A percentile compares a stretch with the other conserved stretches of the same genome.
Evolutionary conservation across 371 early-diverging fungal genomes (phyloP).

Genomic region (Conidiobolus incongruus): DNA sequence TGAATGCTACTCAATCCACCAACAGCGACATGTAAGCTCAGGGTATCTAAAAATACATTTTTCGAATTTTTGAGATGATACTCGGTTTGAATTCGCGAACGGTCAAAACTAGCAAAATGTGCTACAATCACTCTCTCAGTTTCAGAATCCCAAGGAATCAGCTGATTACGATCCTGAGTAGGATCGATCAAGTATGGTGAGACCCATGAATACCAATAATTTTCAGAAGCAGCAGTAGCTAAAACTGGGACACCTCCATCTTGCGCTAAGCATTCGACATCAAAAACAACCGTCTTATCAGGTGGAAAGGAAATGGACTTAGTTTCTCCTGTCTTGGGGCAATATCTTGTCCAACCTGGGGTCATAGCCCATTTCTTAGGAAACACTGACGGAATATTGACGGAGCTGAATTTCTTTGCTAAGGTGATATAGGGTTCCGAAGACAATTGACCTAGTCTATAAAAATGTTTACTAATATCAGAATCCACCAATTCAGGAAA

Average conservation of each 20-base stretch:
- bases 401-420: constrained; percentile 20
- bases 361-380: constrained; percentile 25
- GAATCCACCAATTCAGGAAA: constrained; percentile 27
- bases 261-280: constrained; percentile 58
- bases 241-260: constrained; percentile 51
- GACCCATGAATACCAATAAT: constrained; percentile 84
- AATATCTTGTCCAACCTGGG: constrained; percentile 76
- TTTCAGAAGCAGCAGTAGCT: constrained; percentile 52
- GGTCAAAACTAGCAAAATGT: constrained; percentile 83
- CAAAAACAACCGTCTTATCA: constrained; percentile 59
- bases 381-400: constrained; percentile 12
- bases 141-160: constrained; percentile 39
- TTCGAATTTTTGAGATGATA: constrained; percentile 28
- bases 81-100: constrained; percentile 73
- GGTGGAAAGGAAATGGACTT: constrained; percentile 23
- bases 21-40: constrained; percentile 82
- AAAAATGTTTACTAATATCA: constrained; percentile 64
- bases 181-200: constrained; percentile 36
- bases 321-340: constrained; percentile 11
- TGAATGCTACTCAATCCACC: constrained; percentile 83
- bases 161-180: constrained; percentile 14
- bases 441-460: constrained; percentile 37
- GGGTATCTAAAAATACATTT: constrained; percentile 67
- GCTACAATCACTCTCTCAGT: constrained; percentile 44
- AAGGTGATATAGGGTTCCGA: constrained; percentile 22